These are phyloP conservation scores for Aspergillus japonicus DNA, from an alignment of 2,329 filamentous ascomycete genomes.

Conservation along the genomic window DNA sequence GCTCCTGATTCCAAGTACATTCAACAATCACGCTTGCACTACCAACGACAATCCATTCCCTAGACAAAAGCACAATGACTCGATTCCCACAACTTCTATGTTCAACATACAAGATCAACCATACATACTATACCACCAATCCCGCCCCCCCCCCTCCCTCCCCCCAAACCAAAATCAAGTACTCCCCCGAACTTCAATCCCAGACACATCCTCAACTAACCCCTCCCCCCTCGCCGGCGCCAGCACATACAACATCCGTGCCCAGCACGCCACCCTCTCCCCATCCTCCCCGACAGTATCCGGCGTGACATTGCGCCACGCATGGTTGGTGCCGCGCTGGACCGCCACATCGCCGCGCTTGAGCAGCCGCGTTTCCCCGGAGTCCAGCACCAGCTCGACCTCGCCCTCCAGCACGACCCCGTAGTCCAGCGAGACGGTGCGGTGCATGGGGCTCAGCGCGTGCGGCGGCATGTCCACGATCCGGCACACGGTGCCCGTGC, in stretches of 20 bases:
- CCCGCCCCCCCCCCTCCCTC: too few relatives aligned
- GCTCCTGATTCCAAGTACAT: too few relatives aligned
- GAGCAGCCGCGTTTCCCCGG: conserved; percentile 48
- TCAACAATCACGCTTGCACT: too few relatives aligned
- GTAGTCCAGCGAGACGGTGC: conserved; percentile 53
- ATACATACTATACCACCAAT: too few relatives aligned
- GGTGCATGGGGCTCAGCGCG: conserved; percentile 48
- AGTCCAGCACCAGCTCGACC: conserved; percentile 51
- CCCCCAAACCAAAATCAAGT: conserved; percentile 2
- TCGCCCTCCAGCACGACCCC: conserved; percentile 54
- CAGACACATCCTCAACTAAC: conserved; percentile 19
- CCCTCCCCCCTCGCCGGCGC: conserved; percentile 23
- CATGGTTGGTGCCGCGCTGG: conserved; percentile 45
- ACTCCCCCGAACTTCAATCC: conserved; percentile 20
- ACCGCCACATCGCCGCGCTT: conserved; percentile 54
- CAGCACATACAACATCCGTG: conserved; percentile 31
- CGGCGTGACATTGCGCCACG: conserved; percentile 37
- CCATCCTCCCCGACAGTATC: conserved; percentile 19
- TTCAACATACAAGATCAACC: too few relatives aligned
- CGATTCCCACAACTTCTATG: too few relatives aligned
- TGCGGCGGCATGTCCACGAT: conserved; percentile 47
- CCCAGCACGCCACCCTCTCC: conserved; percentile 21
- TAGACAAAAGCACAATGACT: too few relatives aligned
- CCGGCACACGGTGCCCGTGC: conserved; percentile 42
- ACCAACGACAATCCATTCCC: too few relatives aligned